Evolutionary conservation across 2,329 filamentous ascomycete genomes (phyloP).

Genomic region (Triangularia verruculosa): DNA sequence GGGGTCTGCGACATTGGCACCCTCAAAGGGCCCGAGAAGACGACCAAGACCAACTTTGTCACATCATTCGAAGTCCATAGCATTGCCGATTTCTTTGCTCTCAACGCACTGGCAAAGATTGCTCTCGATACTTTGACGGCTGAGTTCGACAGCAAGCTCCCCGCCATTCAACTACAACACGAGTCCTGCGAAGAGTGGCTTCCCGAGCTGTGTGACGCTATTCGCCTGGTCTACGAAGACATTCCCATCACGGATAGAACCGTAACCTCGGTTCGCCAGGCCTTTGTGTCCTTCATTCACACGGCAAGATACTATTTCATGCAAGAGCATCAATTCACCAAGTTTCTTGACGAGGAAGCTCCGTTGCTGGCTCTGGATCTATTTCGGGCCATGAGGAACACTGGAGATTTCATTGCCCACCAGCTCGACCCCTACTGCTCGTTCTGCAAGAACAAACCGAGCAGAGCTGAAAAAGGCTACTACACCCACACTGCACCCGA

Average conservation of each 20-base stretch:
- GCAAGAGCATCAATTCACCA: slow-evolving; percentile 19
- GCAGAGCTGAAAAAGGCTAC: slow-evolving; percentile 15
- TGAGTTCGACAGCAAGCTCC: slow-evolving; percentile 21
- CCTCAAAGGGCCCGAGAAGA: slow-evolving; percentile 1
- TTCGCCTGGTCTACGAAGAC: slow-evolving; percentile 23
- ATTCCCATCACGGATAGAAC: neutral
- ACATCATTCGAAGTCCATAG: slow-evolving; percentile 33
- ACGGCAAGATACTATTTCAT: slow-evolving; percentile 22
- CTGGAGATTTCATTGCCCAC: slow-evolving; percentile 21
- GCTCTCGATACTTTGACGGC: slow-evolving; percentile 21
- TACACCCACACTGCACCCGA: slow-evolving; percentile 23
- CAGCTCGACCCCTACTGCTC: slow-evolving; percentile 18
- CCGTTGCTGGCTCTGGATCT: slow-evolving; percentile 23
- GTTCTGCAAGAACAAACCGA: slow-evolving; percentile 17
- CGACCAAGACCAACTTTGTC: slow-evolving; percentile 22
- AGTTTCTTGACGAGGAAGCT: slow-evolving; percentile 18
- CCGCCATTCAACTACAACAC: slow-evolving; percentile 17
- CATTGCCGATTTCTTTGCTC: slow-evolving; percentile 25
- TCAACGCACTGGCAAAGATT: slow-evolving; percentile 18
- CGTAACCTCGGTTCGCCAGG: slow-evolving; percentile 13
- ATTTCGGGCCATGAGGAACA: slow-evolving; percentile 22
- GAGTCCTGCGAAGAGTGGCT: slow-evolving; percentile 19
- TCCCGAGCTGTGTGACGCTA: slow-evolving; percentile 23
- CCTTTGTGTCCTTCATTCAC: slow-evolving; percentile 23
- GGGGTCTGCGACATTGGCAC: slow-evolving; percentile 23